phyloP scores from a whole-genome alignment of 2,329 filamentous ascomycete genomes.

The Biscogniauxia sp. region DNA sequence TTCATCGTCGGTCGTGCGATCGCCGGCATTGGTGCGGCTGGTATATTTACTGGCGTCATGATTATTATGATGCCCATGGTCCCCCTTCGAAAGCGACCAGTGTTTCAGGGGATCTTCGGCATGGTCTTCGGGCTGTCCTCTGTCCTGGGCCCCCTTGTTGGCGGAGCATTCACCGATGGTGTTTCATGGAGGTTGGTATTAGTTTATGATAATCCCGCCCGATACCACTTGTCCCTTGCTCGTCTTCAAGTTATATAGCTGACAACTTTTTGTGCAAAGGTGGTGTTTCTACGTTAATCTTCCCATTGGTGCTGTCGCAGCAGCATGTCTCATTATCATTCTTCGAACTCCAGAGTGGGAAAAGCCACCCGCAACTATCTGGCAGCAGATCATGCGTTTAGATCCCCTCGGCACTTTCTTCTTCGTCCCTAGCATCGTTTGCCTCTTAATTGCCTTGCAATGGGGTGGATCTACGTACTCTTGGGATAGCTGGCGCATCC shows the following conservation, averaged over 20 bases:
- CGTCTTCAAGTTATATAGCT: conserved; percentile 7
- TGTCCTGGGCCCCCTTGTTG: conserved; percentile 52
- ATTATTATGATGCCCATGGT: conserved; percentile 58
- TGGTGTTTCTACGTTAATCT: conserved; percentile 62
- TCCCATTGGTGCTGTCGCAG: conserved; percentile 51
- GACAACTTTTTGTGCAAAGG: conserved; percentile 18
- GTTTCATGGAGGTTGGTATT: conserved; percentile 46
- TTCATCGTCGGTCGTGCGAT: conserved; percentile 58
- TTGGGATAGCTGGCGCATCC: conserved; percentile 53
- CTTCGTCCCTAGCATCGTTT: conserved; percentile 58
- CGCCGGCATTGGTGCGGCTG: conserved; percentile 54
- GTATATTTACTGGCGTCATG: conserved; percentile 57
- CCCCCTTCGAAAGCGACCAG: conserved; percentile 57
- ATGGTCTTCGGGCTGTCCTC: conserved; percentile 55
- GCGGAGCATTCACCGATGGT: conserved; percentile 50
- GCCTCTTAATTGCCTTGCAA: conserved; percentile 60
- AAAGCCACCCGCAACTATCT: conserved; percentile 23
- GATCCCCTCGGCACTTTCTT: conserved; percentile 59
- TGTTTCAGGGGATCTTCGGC: conserved; percentile 57
- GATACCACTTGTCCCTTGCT: not conserved
- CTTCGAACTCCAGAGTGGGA: conserved; percentile 40
- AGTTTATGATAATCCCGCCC: no score
- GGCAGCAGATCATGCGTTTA: conserved; percentile 45
- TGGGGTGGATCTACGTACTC: conserved; percentile 54
- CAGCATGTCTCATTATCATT: conserved; percentile 48